phyloP scores from a whole-genome alignment of 2,329 filamentous ascomycete species.

The Talaromyces amestolkiae region DNA sequence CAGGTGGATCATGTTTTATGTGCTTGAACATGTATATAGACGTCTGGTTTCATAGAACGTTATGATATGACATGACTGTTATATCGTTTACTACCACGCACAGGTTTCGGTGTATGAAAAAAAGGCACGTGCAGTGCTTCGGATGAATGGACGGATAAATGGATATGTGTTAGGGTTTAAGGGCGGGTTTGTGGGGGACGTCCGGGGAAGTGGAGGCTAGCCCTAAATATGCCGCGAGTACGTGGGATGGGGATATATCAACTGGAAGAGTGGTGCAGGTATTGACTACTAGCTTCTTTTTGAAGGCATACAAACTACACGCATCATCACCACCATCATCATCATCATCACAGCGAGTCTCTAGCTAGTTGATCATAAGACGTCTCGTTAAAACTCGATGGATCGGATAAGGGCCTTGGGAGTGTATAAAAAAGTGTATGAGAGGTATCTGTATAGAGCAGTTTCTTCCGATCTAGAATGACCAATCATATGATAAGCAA shows the following conservation, averaged over 20 bases:
- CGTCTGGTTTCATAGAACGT: conserved; percentile 8
- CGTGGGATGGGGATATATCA: not conserved
- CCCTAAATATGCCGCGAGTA: not conserved
- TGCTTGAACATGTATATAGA: conserved; percentile 7
- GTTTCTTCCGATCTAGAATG: not conserved
- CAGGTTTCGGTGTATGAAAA: not conserved
- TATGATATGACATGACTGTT: not conserved
- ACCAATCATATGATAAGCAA: not conserved
- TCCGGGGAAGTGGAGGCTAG: not conserved
- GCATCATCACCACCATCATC: too few species aligned
- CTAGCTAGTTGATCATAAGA: too few species aligned
- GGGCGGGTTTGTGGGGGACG: not conserved
- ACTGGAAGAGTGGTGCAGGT: not conserved
- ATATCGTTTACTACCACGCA: not conserved
- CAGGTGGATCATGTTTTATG: not conserved
- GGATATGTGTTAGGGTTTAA: not conserved
- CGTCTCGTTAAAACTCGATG: not conserved
- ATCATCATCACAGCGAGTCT: too few species aligned
- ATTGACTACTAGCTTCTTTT: not conserved
- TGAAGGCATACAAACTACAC: not conserved
- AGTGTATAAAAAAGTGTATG: not conserved
- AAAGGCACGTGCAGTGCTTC: not conserved
- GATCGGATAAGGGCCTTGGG: not conserved
- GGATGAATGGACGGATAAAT: not conserved
- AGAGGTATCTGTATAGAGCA: not conserved